A percentile compares a stretch with the other conserved stretches of the same genome.
phyloP scores from a whole-genome alignment of 371 early-diverging fungal genomes.

The Mucor racemosus region DNA sequence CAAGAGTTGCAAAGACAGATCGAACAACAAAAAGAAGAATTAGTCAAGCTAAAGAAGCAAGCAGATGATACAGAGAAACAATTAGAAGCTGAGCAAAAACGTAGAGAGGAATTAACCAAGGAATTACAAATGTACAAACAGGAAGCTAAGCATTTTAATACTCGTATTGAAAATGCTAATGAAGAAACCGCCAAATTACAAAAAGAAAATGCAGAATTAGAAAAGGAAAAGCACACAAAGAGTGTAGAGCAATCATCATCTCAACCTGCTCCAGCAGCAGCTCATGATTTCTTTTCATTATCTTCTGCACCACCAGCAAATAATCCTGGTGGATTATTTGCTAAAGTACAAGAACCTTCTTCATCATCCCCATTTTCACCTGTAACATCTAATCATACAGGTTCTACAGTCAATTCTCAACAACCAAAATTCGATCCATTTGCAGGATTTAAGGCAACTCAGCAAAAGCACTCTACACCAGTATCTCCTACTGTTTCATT shows the following conservation, averaged over 20 bases:
- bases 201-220: conserved; percentile 30
- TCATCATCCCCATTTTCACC: conserved; percentile 10
- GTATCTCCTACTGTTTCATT: conserved; percentile 32
- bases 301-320: conserved; percentile 22
- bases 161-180: conserved; percentile 37
- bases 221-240: conserved; percentile 18
- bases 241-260: neutral
- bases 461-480: conserved; percentile 21
- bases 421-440: conserved; percentile 42
- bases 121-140: conserved; percentile 43
- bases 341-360: conserved; percentile 17
- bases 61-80: conserved; percentile 45
- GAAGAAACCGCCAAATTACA: conserved; percentile 24
- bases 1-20: conserved; percentile 33
- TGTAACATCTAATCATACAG: neutral
- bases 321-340: conserved; percentile 29
- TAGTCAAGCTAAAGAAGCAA: conserved; percentile 35
- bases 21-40: conserved; percentile 34
- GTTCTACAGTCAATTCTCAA: conserved; percentile 5
- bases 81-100: conserved; percentile 33
- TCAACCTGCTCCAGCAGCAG: neutral
- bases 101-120: conserved; percentile 34
- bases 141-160: conserved; percentile 39
- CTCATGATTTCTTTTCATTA: conserved; percentile 28
- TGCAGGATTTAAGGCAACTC: conserved; percentile 35